Conservation (phyloP, 805 yeast genomes). For the Millerozyma acaciae region DNA sequence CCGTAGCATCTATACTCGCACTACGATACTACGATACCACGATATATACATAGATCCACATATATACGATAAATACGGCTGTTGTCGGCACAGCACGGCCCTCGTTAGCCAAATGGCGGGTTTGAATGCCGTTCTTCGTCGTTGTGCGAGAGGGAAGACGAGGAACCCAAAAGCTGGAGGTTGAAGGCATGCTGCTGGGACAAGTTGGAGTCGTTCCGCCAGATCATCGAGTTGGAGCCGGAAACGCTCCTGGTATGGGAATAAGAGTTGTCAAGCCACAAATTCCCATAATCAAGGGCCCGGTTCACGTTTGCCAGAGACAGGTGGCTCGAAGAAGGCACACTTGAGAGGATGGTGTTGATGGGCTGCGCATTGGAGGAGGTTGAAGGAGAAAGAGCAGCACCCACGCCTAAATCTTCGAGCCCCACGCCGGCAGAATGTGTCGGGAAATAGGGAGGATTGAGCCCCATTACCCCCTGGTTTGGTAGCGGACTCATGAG, state of each 20-base stretch:
- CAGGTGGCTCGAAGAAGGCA: constrained; percentile 1
- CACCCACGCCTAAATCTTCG: constrained; percentile 9
- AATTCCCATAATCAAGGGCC: constrained; percentile 11
- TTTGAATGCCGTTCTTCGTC: no score
- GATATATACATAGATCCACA: no score
- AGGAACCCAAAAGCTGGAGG: neutral
- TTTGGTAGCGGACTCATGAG: neutral
- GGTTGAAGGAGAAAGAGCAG: no score
- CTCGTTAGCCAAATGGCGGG: no score
- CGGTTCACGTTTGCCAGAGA: constrained; percentile 9
- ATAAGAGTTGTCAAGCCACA: constrained; percentile 9
- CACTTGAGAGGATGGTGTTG: constrained; percentile 3
- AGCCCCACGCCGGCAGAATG: constrained; percentile 2
- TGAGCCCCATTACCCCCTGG: neutral
- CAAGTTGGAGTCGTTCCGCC: constrained; percentile 17
- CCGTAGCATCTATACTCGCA: no score
- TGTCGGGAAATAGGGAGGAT: neutral
- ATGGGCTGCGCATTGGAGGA: constrained; percentile 1
- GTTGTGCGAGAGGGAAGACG: no score
- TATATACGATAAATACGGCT: no score
- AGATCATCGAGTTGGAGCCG: constrained; percentile 14
- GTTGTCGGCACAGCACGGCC: no score
- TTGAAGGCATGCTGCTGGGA: constrained; percentile 3
- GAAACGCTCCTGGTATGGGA: constrained; percentile 16
- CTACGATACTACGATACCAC: no score